Base-by-base conservation (phyloP, 805 yeast genomes). In the Maudiozyma turicensis region DNA sequence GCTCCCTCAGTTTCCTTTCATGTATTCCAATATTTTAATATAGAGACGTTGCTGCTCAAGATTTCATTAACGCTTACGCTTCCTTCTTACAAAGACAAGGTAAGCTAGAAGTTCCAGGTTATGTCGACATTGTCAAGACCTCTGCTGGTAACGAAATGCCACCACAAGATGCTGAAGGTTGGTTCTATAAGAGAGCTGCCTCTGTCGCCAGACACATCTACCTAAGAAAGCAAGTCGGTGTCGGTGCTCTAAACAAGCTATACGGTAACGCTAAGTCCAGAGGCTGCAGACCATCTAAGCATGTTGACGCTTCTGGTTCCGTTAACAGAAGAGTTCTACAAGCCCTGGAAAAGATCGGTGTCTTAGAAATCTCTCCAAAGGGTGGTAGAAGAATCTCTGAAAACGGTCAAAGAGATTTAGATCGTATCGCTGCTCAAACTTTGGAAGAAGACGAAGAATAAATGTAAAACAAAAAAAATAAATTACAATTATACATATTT, bases 1-100 rank as follows among this genome's bases (percentile, higher is more conserved):
- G 13, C 13, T 11, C 13, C 14, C 5, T 8, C 9, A 9, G 2
- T 32, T 32, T 32, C 13, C 34, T 32, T 9, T 5, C 38, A 35
- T n/a, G 42, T 28, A n/a, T 6, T 39, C 9, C 11, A 4, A 13
- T 26, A 11, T 28, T 39, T 39, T 20, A 15, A n/a, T 38, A 28
- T 31, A 88, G 96, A 85, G 98, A 91, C 96, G 98, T 91, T 78
- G 96, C 97, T 78, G 98, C 99, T 76, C 98, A 91, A 85, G 91
- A 86, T 63, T 91, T 91, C 80, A 91, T 91, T 77, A 88, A 87
- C 82, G 95, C 97, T 77, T 91, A 91, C 82, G 97, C 99, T 69
- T 86, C 85, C 73, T 91, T 93, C 86, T 86, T 91, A 78, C 97
- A 91, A 82, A 89, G 97, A 78, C 98, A 93, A 81, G 98, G 97